Evolutionary conservation across 257 asterid species (phyloP).

Genomic region (Euphrasia confusa): DNA sequence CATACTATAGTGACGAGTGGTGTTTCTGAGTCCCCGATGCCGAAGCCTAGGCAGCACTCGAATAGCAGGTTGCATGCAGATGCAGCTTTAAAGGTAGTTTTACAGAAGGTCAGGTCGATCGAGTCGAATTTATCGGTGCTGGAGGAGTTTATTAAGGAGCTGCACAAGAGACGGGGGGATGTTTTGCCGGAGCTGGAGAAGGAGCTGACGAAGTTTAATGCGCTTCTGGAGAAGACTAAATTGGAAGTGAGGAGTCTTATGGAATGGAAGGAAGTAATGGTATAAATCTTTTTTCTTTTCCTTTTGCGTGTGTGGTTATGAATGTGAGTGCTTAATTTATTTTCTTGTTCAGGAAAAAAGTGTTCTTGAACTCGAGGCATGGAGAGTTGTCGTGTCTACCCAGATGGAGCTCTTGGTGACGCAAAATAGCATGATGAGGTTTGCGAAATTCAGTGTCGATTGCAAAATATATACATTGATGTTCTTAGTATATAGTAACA

Average conservation of each 20-base stretch:
- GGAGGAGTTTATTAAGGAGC: constrained; percentile 87
- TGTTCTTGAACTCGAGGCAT: constrained; percentile 58
- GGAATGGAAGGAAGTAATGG: constrained; percentile 75
- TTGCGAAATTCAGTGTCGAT: constrained; percentile 13
- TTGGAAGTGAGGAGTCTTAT: constrained; percentile 65
- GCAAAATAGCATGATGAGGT: constrained; percentile 81
- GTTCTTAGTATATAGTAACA: no score
- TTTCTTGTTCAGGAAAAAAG: constrained; percentile 55
- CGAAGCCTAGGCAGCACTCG: constrained; percentile 49
- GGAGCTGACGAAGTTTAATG: constrained; percentile 52
- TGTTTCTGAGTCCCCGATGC: constrained; percentile 36
- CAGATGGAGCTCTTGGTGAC: constrained; percentile 56
- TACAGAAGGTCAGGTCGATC: constrained; percentile 86
- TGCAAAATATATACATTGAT: no score
- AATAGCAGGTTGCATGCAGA: constrained; percentile 76
- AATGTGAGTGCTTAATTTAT: constrained; percentile 15
- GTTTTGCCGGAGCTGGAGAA: constrained; percentile 72
- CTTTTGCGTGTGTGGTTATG: background rate
- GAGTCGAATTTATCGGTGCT: constrained; percentile 72
- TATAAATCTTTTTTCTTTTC: constrained; percentile 18
- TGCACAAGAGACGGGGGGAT: constrained; percentile 63
- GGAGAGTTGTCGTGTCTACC: constrained; percentile 51
- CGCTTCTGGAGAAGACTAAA: constrained; percentile 61
- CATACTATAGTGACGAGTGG: constrained; percentile 20
- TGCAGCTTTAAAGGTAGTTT: constrained; percentile 74